A percentile compares a stretch with the other conserved stretches of the same genome.
Conservation (phyloP, 169 alveolate genomes). For the Ichthyophthirius multifiliis region DNA sequence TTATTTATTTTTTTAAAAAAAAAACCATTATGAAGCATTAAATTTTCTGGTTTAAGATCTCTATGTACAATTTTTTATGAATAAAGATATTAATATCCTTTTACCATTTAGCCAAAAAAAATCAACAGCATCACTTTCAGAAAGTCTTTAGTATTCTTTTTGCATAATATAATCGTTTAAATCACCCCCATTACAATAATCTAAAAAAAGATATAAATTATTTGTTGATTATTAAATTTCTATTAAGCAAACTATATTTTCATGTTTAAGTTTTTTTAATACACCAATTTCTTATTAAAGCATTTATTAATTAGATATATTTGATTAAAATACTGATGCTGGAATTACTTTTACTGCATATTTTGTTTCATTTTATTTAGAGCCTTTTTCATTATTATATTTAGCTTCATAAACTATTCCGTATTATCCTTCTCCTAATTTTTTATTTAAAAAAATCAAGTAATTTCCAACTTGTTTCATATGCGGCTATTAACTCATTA, state of each 20-base stretch:
- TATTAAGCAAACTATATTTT: neutral
- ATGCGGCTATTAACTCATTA: too few relatives aligned
- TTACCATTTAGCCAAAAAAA: neutral
- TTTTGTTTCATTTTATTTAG: too few relatives aligned
- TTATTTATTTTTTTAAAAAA: too few relatives aligned
- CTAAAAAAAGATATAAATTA: constrained; percentile 8
- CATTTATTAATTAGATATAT: neutral
- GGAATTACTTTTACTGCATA: constrained; percentile 15
- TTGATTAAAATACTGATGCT: neutral
- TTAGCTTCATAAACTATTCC: constrained; percentile 11
- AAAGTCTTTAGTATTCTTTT: neutral
- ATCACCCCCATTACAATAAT: constrained; percentile 19
- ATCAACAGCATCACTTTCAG: constrained; percentile 11
- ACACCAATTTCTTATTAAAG: constrained; percentile 5
- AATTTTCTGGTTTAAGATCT: constrained; percentile 19
- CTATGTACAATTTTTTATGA: constrained; percentile 5
- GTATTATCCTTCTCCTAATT: constrained; percentile 4
- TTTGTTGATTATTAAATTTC: constrained; percentile 1
- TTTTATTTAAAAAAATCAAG: neutral
- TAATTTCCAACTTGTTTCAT: constrained; percentile 6
- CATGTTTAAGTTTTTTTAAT: constrained; percentile 8
- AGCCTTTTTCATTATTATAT: neutral
- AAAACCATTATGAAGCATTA: constrained; percentile 6
- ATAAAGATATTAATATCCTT: neutral
- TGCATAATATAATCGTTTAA: neutral